A percentile compares a stretch with the other conserved stretches of the same genome.
These are phyloP conservation scores for Pulveroboletus sp. DNA, from an alignment of 768 basidiomycete genomes.

Conservation along the genomic window DNA sequence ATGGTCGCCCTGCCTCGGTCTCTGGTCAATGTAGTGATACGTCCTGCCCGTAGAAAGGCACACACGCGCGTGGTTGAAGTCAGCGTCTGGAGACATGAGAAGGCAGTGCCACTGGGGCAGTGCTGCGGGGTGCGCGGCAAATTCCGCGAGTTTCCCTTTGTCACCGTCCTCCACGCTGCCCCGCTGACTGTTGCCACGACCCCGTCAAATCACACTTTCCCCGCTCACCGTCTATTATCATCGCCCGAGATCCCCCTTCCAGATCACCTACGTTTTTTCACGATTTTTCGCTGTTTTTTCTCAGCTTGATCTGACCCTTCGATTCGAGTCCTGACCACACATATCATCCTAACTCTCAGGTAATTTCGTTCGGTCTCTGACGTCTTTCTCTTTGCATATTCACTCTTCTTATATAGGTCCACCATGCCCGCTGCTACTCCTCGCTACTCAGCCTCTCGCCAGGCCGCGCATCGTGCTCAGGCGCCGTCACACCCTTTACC, in stretches of 20 bases:
- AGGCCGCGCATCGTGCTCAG: constrained; percentile 28
- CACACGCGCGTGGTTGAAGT: constrained; percentile 42
- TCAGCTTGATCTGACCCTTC: constrained; percentile 19
- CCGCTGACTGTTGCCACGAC: constrained; percentile 14
- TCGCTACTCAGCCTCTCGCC: constrained; percentile 30
- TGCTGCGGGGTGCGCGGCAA: constrained; percentile 21
- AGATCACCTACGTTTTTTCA: constrained; percentile 8
- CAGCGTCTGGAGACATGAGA: neutral
- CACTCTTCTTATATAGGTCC: constrained; percentile 13
- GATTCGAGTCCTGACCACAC: constrained; percentile 23
- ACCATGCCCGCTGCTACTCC: constrained; percentile 47
- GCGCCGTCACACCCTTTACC: constrained; percentile 32
- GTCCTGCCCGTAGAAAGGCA: constrained; percentile 53
- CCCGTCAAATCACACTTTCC: neutral
- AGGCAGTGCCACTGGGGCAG: constrained; percentile 28
- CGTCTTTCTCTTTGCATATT: constrained; percentile 17
- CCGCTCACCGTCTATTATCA: constrained; percentile 13
- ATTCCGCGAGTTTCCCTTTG: constrained; percentile 29
- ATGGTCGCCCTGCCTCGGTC: constrained; percentile 41
- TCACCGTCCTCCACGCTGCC: constrained; percentile 24
- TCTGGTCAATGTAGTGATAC: constrained; percentile 73
- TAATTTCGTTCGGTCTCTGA: constrained; percentile 29
- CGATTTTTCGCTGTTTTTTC: constrained; percentile 21
- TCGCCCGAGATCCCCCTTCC: constrained; percentile 9
- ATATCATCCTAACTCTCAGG: constrained; percentile 33